phyloP scores from a whole-genome alignment of 2,329 filamentous ascomycete genomes.

The Emydomyces testavorans region DNA sequence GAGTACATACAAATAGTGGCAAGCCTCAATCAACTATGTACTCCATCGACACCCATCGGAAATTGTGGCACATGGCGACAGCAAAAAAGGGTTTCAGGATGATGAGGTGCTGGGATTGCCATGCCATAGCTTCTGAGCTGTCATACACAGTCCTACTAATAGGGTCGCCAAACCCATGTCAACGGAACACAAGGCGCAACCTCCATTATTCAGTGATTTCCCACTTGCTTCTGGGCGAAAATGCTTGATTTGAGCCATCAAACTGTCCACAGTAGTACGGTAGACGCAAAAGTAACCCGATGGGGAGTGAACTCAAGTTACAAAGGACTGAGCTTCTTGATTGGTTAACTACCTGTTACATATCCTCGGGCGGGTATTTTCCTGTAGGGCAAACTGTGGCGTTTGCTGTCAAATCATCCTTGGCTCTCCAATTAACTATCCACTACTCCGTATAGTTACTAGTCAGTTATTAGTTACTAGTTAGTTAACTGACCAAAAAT shows the following conservation, averaged over 20 bases:
- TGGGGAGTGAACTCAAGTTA: too few species aligned
- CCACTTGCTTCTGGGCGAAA: constrained; percentile 7
- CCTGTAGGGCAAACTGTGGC: constrained; percentile 9
- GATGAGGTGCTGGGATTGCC: too few species aligned
- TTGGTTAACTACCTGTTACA: too few species aligned
- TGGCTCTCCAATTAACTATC: constrained; percentile 1
- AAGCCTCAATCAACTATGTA: neutral
- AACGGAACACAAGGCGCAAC: constrained; percentile 2
- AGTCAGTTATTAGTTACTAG: too few species aligned
- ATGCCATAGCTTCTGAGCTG: too few species aligned
- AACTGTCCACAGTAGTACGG: neutral
- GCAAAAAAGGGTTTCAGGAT: too few species aligned
- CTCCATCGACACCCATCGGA: too few species aligned
- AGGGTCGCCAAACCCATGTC: constrained; percentile 9
- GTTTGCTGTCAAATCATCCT: constrained; percentile 12
- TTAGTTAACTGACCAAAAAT: too few species aligned
- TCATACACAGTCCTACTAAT: too few species aligned
- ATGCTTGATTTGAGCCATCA: constrained; percentile 10
- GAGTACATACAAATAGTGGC: too few species aligned
- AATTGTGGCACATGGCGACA: neutral
- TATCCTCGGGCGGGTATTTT: constrained; percentile 1
- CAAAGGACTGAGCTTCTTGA: neutral
- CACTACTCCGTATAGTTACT: neutral
- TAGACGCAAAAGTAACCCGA: neutral
- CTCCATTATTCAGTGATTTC: neutral